phyloP scores from a whole-genome alignment of 805 yeast species.

The Candida piceae region DNA sequence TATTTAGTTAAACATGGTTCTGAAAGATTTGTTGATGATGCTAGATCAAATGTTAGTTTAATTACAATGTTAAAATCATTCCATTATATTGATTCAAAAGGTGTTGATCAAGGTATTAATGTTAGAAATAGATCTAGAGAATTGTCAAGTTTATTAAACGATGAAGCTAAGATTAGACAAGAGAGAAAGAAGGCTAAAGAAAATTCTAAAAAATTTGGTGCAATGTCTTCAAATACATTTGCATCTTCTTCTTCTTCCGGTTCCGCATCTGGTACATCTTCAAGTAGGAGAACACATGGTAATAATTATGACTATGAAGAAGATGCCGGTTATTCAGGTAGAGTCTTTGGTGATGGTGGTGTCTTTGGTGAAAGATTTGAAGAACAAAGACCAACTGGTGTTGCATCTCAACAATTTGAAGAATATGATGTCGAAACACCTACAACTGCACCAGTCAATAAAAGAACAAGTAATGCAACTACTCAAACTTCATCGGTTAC shows the following conservation, averaged over 20 bases:
- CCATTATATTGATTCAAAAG: slow-evolving; percentile 90
- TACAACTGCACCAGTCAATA: slow-evolving; percentile 14
- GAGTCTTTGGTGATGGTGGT: slow-evolving; percentile 70
- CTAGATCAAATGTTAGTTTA: slow-evolving; percentile 73
- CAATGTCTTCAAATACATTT: slow-evolving; percentile 40
- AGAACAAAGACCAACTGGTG: slow-evolving; percentile 44
- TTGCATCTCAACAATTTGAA: slow-evolving; percentile 43
- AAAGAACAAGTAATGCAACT: slow-evolving; percentile 29
- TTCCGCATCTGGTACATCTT: slow-evolving; percentile 16
- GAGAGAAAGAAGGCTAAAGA: slow-evolving; percentile 91
- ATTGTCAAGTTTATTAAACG: slow-evolving; percentile 63
- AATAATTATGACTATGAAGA: slow-evolving; percentile 44
- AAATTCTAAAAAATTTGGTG: slow-evolving; percentile 77
- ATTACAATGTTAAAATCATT: slow-evolving; percentile 86
- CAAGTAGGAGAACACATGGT: slow-evolving; percentile 26
- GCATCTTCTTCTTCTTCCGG: slow-evolving; percentile 48
- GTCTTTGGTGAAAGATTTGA: slow-evolving; percentile 63
- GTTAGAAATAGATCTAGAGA: slow-evolving; percentile 88
- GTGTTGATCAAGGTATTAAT: slow-evolving; percentile 93
- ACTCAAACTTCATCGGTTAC: slow-evolving; percentile 37
- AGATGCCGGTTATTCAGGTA: slow-evolving; percentile 35
- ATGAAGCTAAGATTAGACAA: slow-evolving; percentile 67
- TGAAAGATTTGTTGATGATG: slow-evolving; percentile 93
- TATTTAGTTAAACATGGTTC: slow-evolving; percentile 88
- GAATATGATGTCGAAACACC: slow-evolving; percentile 52